phyloP scores from a whole-genome alignment of 2,329 filamentous ascomycete species.

The Ophiostoma sp. region DNA sequence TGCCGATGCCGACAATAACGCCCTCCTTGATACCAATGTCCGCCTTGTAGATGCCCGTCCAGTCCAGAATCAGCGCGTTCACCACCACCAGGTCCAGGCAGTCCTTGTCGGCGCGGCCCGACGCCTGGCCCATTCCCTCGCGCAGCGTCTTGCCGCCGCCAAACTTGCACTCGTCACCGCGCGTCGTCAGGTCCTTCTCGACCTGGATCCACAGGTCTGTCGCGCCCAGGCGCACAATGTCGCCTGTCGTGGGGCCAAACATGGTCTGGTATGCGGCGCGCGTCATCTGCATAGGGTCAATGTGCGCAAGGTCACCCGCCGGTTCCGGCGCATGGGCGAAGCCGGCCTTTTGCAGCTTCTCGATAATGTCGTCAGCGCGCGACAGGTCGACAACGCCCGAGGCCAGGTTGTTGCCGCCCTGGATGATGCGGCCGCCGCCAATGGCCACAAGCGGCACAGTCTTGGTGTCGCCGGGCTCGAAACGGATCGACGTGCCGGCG shows the following conservation, averaged over 20 bases:
- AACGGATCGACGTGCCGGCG: constrained; percentile 85
- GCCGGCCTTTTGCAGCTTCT: constrained; percentile 62
- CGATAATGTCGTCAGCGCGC: constrained; percentile 60
- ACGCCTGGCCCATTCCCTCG: constrained; percentile 93
- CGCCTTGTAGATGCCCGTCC: constrained; percentile 89
- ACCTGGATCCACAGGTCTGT: constrained; percentile 90
- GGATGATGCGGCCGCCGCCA: constrained; percentile 70
- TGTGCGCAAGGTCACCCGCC: constrained; percentile 44
- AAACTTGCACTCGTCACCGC: constrained; percentile 93
- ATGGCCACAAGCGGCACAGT: constrained; percentile 89
- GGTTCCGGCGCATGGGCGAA: constrained; percentile 69
- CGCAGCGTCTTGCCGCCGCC: constrained; percentile 89
- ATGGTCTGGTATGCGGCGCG: constrained; percentile 74
- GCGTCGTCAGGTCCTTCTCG: constrained; percentile 75
- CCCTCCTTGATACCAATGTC: constrained; percentile 92
- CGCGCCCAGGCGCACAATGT: constrained; percentile 71
- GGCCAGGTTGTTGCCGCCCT: constrained; percentile 77
- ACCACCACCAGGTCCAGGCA: constrained; percentile 79
- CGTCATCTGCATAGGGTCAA: constrained; percentile 65
- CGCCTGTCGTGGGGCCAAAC: constrained; percentile 89
- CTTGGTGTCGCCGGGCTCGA: constrained; percentile 89
- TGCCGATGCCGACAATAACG: constrained; percentile 80
- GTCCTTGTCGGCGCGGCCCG: constrained; percentile 65
- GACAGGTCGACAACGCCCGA: constrained; percentile 63
- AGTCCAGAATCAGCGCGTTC: constrained; percentile 87